A percentile compares a stretch with the other conserved stretches of the same genome.
Conservation (phyloP, 2,329 filamentous ascomycete species). For the Lasiodiplodia sp. region DNA sequence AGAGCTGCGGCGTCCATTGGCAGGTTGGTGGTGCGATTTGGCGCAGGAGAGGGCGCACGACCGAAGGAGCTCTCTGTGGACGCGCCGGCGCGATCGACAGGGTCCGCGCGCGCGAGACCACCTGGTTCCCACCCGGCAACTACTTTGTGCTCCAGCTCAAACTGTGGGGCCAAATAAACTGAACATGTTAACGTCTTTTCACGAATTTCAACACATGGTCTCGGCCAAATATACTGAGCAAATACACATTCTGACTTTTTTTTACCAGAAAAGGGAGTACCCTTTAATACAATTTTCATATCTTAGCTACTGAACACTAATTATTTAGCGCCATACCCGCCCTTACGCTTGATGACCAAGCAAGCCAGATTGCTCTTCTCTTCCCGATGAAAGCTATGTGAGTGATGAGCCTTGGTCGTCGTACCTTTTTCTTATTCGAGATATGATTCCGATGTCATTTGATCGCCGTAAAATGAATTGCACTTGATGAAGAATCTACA, state of each 20-base stretch:
- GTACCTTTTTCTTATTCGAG: no score
- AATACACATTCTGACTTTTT: background rate
- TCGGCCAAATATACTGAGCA: background rate
- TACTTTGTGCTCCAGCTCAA: background rate
- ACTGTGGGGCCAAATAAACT: background rate
- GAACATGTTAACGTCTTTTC: background rate
- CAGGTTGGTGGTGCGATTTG: constrained; percentile 16
- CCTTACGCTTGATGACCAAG: background rate
- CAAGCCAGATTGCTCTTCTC: background rate
- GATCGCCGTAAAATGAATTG: no score
- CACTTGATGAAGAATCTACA: no score
- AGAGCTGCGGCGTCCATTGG: constrained; percentile 21
- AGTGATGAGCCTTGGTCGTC: no score
- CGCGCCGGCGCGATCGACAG: constrained; percentile 15
- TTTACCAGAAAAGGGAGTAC: background rate
- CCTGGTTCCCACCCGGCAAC: constrained; percentile 12
- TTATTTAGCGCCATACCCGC: background rate
- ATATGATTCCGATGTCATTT: no score
- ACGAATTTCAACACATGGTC: background rate
- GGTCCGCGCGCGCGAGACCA: background rate
- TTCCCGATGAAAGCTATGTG: no score
- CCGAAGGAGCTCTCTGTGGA: constrained; percentile 8
- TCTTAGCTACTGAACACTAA: background rate
- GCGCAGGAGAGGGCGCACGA: constrained; percentile 7
- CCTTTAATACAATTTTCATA: background rate